Evolutionary conservation across 176 grass and related monocot genomes (phyloP).

Genomic region (Oryza rufipogon): DNA sequence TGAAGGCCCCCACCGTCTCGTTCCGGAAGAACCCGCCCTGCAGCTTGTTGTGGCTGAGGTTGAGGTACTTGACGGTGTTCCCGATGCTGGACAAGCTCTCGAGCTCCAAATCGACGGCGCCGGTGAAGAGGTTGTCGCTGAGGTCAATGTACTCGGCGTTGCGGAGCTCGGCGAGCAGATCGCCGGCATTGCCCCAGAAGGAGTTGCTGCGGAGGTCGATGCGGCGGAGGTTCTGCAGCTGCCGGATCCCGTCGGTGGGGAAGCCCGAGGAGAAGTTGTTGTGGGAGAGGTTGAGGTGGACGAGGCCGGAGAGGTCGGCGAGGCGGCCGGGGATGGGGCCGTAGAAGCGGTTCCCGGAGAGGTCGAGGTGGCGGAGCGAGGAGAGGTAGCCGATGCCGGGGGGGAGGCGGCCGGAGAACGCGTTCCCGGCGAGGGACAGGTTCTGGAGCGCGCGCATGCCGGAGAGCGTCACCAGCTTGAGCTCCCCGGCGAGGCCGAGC

Average conservation of each 20-base stretch:
- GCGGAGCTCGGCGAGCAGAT: slow-evolving; percentile 66
- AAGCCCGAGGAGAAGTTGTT: slow-evolving; percentile 90
- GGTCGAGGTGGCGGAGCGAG: slow-evolving; percentile 79
- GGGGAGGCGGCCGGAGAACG: slow-evolving; percentile 90
- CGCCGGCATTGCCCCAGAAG: slow-evolving; percentile 76
- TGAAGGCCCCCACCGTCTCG: slow-evolving; percentile 70
- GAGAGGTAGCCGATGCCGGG: slow-evolving; percentile 71
- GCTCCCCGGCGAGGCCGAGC: slow-evolving; percentile 81
- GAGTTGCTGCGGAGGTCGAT: slow-evolving; percentile 80
- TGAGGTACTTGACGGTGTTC: slow-evolving; percentile 90
- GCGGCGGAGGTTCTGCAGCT: slow-evolving; percentile 91
- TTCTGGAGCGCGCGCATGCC: slow-evolving; percentile 67
- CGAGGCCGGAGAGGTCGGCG: slow-evolving; percentile 69
- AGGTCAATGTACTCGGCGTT: slow-evolving; percentile 84
- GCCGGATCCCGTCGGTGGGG: slow-evolving; percentile 71
- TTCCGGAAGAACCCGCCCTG: slow-evolving; percentile 65
- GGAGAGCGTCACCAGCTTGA: slow-evolving; percentile 75
- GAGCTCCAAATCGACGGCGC: slow-evolving; percentile 54
- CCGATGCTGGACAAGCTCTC: slow-evolving; percentile 63
- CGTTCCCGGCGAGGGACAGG: slow-evolving; percentile 88
- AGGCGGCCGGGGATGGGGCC: slow-evolving; percentile 82
- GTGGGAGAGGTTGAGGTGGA: slow-evolving; percentile 86
- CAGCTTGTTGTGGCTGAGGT: slow-evolving; percentile 85
- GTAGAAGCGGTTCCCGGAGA: slow-evolving; percentile 90
- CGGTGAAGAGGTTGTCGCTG: slow-evolving; percentile 79